Base-by-base conservation (phyloP, 2,329 filamentous ascomycete species). In the Beauveria scarabaeidicola region DNA sequence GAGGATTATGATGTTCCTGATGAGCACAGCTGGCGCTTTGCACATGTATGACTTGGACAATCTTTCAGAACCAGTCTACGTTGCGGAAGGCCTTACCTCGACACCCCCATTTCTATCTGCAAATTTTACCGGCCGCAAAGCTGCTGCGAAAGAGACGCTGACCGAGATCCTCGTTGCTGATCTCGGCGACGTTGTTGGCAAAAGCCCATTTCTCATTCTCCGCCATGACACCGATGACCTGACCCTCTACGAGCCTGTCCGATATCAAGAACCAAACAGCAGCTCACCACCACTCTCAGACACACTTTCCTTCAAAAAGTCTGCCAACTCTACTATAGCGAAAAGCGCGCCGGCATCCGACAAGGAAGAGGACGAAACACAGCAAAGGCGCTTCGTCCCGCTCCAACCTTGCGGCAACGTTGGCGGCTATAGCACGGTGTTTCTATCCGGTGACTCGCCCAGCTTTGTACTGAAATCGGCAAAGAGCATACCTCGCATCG, bases 141-240 rank as follows among this genome's bases (percentile, higher is more conserved):
- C 87, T 51, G 85, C 85, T 23, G 82, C 83, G 8, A 88, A 87
- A 66, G 91, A 94, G 66, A 81, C 77, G 0, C 72, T 99, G 8
- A 83, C 85, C 0, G 93, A 99, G 71, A 82, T 96, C 5, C 69
- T 96, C 8, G 83, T 97, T 6, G 87, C 91, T 38, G 88, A 97
- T 64, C 80, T 99, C 13, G 94, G 94, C 27, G 90, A 96, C 67
- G 74, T 79, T 5, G 84, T 84, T 10, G 79, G 80, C 23, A 85
- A 82, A 62, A 84, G 82, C 3, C 91, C 93, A 7, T 90, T 96
- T 70, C 77, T 99, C 21, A 86, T 97, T 65, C 77, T 92, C 29
- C 89, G 93, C 54, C 90, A 90, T 52, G 80, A 83, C 10, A 87
- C 84, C 61, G 88, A 96, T 64, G 92, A 97, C 68, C 76, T 97